Evolutionary conservation across 257 asterid genomes (phyloP).

Genomic region (Forsythia viridissima): DNA sequence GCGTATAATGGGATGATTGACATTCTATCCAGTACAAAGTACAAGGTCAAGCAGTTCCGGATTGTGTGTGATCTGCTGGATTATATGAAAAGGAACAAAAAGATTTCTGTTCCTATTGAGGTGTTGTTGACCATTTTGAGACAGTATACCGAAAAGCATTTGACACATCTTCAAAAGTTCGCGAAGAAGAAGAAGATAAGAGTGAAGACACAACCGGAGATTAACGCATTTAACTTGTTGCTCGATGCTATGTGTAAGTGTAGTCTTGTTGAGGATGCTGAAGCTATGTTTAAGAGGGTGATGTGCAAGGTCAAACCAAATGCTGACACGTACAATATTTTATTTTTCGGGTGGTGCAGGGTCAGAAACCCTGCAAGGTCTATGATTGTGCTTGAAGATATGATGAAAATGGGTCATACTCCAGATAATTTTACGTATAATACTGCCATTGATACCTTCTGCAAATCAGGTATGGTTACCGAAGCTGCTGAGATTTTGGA

Average conservation of each 20-base stretch:
- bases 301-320: conserved; percentile 64
- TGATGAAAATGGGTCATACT: conserved; percentile 66
- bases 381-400: conserved; percentile 70
- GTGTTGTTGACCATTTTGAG: conserved; percentile 63
- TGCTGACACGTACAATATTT: conserved; percentile 73
- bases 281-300: conserved; percentile 62
- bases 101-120: conserved; percentile 65
- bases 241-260: conserved; percentile 93
- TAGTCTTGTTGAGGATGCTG: conserved; percentile 83
- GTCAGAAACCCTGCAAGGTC: conserved; percentile 74
- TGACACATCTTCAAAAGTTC: conserved; percentile 83
- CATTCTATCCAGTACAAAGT: conserved; percentile 78
- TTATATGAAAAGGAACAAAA: conserved; percentile 72
- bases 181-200: conserved; percentile 83
- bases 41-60: conserved; percentile 86
- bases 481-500: conserved; percentile 75
- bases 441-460: conserved; percentile 85
- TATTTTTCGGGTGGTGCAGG: conserved; percentile 94
- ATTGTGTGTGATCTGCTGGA: conserved; percentile 84
- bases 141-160: conserved; percentile 72
- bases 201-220: conserved; percentile 90
- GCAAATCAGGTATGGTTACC: conserved; percentile 78
- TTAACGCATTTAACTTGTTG: conserved; percentile 71
- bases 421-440: conserved; percentile 84
- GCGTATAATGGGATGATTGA: conserved; percentile 80